Evolutionary conservation across 306 rosid genomes (phyloP).

Genomic region (Inga laurina): DNA sequence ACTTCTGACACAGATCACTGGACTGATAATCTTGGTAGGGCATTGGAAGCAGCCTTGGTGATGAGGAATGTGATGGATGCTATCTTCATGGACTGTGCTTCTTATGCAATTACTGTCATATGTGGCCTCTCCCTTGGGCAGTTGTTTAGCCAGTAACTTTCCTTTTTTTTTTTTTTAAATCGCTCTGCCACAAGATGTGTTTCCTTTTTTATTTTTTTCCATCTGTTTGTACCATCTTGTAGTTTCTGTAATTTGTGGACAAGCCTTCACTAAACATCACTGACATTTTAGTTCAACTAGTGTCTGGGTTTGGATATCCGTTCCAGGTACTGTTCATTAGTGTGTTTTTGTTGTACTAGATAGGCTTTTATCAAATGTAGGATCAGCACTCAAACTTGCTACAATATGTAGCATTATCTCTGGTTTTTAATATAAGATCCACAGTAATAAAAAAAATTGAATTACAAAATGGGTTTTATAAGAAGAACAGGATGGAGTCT

Average conservation of each 20-base stretch:
- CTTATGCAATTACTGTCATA: constrained; percentile 62
- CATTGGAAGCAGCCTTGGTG: constrained; percentile 55
- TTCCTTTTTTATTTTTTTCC: neutral
- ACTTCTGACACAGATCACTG: constrained; percentile 38
- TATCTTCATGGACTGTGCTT: constrained; percentile 71
- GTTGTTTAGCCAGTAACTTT: neutral
- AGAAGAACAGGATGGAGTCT: too few species aligned
- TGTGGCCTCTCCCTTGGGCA: constrained; percentile 60
- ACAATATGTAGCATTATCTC: too few species aligned
- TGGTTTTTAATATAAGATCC: too few species aligned
- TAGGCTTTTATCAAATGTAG: too few species aligned
- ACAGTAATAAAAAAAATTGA: too few species aligned
- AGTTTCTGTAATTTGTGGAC: constrained; percentile 22
- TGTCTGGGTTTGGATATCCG: neutral
- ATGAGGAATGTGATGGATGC: constrained; percentile 62
- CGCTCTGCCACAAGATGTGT: neutral
- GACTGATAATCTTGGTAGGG: constrained; percentile 45
- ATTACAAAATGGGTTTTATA: too few species aligned
- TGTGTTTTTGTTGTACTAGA: too few species aligned
- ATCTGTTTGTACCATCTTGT: neutral
- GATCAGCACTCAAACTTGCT: too few species aligned
- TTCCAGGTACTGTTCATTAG: too few species aligned
- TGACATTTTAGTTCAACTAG: constrained; percentile 2
- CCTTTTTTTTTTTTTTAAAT: neutral
- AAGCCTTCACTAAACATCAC: neutral